phyloP scores from a whole-genome alignment of 2,329 filamentous ascomycete species.

The Exophiala sp. region DNA sequence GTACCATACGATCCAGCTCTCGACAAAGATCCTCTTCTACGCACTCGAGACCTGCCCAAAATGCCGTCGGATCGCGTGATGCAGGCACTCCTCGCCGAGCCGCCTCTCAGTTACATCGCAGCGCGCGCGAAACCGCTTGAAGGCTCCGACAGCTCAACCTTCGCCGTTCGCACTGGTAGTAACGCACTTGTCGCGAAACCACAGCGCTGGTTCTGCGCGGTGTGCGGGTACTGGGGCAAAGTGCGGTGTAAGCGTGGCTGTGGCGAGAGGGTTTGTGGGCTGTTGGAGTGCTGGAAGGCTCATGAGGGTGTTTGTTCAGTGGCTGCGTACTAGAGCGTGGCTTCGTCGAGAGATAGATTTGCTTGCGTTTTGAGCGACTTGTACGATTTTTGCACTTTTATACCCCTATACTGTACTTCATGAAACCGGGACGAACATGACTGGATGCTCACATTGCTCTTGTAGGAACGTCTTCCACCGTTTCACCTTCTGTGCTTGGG shows the following conservation, averaged over 20 bases:
- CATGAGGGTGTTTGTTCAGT: constrained; percentile 39
- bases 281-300: constrained; percentile 44
- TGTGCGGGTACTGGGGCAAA: constrained; percentile 52
- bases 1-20: constrained; percentile 34
- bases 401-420: background rate
- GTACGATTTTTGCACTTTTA: background rate
- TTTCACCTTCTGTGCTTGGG: background rate
- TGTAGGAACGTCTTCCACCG: background rate
- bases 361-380: constrained; percentile 2
- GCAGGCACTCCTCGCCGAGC: constrained; percentile 44
- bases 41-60: constrained; percentile 41
- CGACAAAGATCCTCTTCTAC: constrained; percentile 25
- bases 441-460: background rate
- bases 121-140: constrained; percentile 38
- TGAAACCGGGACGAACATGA: background rate
- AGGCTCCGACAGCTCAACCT: background rate
- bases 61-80: constrained; percentile 46
- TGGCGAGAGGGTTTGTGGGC: constrained; percentile 44
- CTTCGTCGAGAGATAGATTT: background rate
- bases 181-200: constrained; percentile 31
- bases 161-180: constrained; percentile 17
- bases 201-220: constrained; percentile 43
- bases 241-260: constrained; percentile 45
- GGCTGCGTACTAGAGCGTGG: constrained; percentile 10
- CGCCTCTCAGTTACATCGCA: constrained; percentile 46